Percentiles rank a stretch among this genome's conserved stretches.
phyloP scores from a whole-genome alignment of 345 rosid species.

The Citrus glauca region DNA sequence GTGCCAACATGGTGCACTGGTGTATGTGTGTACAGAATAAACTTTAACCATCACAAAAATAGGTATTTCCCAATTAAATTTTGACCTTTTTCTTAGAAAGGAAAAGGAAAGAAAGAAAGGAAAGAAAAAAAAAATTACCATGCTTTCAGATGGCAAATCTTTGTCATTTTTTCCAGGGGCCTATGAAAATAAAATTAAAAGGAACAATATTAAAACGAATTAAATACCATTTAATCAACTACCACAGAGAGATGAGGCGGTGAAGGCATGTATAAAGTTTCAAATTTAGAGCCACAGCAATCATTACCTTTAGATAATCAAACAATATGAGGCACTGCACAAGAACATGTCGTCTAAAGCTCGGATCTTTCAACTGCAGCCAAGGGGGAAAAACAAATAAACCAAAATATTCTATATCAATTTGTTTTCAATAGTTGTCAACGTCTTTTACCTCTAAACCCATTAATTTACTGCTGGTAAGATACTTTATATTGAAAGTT shows the following conservation, averaged over 20 bases:
- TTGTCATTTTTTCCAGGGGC: slow-evolving; percentile 96
- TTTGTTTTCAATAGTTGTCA: slow-evolving; percentile 12
- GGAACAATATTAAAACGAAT: not conserved
- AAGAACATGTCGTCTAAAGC: slow-evolving; percentile 94
- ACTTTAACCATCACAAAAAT: not conserved
- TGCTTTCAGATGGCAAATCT: slow-evolving; percentile 84
- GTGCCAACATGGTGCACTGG: not conserved
- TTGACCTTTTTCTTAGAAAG: not conserved
- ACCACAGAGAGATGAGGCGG: not conserved
- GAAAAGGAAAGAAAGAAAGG: not conserved
- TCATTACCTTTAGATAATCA: slow-evolving; percentile 80
- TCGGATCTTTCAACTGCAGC: slow-evolving; percentile 88
- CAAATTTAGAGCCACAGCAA: slow-evolving; percentile 9
- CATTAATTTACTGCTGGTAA: slow-evolving; percentile 97
- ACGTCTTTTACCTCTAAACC: slow-evolving; percentile 75
- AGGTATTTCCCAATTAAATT: not conserved
- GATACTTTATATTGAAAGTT: slow-evolving; percentile 86
- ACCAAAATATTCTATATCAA: slow-evolving; percentile 6
- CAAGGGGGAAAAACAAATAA: slow-evolving; percentile 11
- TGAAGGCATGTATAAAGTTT: slow-evolving; percentile 3
- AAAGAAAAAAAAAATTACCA: slow-evolving; percentile 58
- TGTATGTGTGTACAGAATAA: not conserved
- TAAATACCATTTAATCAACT: slow-evolving; percentile 3
- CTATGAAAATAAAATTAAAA: slow-evolving; percentile 31
- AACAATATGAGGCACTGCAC: slow-evolving; percentile 95